Conservation (phyloP, 2,329 filamentous ascomycete species). For the Aspergillus carbonarius region DNA sequence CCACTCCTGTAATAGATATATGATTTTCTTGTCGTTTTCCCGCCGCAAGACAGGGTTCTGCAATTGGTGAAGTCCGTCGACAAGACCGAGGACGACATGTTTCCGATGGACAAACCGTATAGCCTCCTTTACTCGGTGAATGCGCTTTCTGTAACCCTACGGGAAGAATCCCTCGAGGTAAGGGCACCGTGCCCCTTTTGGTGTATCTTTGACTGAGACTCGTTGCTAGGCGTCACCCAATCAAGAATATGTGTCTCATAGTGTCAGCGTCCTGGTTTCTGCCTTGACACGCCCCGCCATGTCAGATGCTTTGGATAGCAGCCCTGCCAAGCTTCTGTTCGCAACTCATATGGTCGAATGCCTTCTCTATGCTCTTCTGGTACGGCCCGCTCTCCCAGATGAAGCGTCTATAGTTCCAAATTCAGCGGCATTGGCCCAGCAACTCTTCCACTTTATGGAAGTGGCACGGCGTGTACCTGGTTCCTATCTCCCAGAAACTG, state of each 20-base stretch:
- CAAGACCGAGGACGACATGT: conserved; percentile 60
- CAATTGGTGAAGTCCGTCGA: conserved; percentile 57
- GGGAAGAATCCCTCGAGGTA: conserved; percentile 43
- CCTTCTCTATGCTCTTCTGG: conserved; percentile 55
- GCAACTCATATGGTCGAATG: conserved; percentile 57
- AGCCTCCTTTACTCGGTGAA: conserved; percentile 72
- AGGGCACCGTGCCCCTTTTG: neutral
- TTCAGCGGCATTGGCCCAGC: conserved; percentile 35
- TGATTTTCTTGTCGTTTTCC: conserved; percentile 68
- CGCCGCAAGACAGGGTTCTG: conserved; percentile 64
- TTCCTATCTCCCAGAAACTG: conserved; percentile 15
- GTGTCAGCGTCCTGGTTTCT: conserved; percentile 56
- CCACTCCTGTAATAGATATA: conserved; percentile 54
- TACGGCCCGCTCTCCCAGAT: conserved; percentile 25
- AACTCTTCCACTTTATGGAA: conserved; percentile 38
- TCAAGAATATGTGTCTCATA: conserved; percentile 41
- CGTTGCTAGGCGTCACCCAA: conserved; percentile 31
- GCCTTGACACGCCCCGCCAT: conserved; percentile 61
- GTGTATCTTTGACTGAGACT: conserved; percentile 15
- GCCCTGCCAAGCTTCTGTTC: conserved; percentile 51
- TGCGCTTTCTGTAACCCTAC: conserved; percentile 63
- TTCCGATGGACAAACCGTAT: conserved; percentile 68
- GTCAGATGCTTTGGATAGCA: conserved; percentile 46
- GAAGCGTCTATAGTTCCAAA: conserved; percentile 35
- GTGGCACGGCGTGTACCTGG: conserved; percentile 21